Evolutionary conservation across 768 basidiomycete genomes (phyloP).

Genomic region (Boletales sp.): DNA sequence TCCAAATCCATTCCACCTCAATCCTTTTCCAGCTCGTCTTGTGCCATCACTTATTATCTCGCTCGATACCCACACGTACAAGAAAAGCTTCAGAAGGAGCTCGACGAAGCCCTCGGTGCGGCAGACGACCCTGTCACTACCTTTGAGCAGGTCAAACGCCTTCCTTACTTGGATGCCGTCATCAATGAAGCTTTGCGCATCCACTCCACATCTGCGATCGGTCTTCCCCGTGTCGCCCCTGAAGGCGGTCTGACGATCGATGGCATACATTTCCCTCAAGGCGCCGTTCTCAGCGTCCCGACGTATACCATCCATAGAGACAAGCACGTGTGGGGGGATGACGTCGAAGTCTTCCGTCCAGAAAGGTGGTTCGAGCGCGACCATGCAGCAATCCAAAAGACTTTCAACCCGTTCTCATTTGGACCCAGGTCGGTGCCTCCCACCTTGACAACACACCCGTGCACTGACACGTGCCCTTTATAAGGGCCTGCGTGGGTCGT

Average conservation of each 20-base stretch:
- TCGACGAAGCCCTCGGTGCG: conserved; percentile 55
- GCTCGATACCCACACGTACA: conserved; percentile 64
- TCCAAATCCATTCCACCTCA: too few species aligned
- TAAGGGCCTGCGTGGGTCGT: conserved; percentile 78
- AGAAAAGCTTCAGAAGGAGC: conserved; percentile 70
- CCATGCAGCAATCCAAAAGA: conserved; percentile 54
- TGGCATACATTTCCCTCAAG: conserved; percentile 59
- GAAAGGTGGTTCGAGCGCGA: conserved; percentile 84
- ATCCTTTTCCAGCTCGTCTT: conserved; percentile 91
- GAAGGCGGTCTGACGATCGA: conserved; percentile 64
- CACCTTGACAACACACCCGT: background rate
- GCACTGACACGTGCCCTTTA: conserved; percentile 2
- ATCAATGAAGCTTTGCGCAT: conserved; percentile 84
- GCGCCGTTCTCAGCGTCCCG: conserved; percentile 76
- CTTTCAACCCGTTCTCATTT: conserved; percentile 84
- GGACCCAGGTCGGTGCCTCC: conserved; percentile 59
- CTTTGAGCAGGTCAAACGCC: conserved; percentile 64
- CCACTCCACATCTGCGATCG: conserved; percentile 81
- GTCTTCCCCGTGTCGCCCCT: conserved; percentile 77
- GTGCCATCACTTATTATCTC: conserved; percentile 84
- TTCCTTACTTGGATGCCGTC: conserved; percentile 81
- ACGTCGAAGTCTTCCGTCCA: conserved; percentile 69
- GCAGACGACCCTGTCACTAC: conserved; percentile 61
- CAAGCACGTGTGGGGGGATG: conserved; percentile 68
- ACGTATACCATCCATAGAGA: conserved; percentile 83